phyloP scores from a whole-genome alignment of 768 basidiomycete genomes.

The Vishniacozyma victoriae region DNA sequence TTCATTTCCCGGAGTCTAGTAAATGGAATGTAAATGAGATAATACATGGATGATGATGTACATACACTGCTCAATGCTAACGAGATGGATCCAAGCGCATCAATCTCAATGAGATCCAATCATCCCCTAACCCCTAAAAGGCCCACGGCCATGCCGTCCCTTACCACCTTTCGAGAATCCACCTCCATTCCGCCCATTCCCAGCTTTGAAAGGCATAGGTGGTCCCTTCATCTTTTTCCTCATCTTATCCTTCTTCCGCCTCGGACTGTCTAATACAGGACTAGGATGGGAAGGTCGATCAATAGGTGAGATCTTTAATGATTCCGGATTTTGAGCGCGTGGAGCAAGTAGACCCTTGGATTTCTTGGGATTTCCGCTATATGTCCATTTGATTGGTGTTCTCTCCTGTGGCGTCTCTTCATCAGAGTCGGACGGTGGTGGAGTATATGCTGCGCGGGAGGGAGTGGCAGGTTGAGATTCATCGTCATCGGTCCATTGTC shows the following conservation, averaged over 20 bases:
- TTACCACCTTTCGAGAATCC: neutral
- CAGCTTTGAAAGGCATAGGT: neutral
- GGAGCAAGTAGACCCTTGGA: neutral
- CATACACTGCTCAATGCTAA: neutral
- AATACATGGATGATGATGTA: neutral
- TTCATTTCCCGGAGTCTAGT: neutral
- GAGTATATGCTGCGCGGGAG: neutral
- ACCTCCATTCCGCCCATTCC: neutral
- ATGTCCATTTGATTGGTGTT: constrained; percentile 6
- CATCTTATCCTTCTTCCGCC: constrained; percentile 2
- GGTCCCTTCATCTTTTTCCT: neutral
- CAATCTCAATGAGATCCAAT: too few species aligned
- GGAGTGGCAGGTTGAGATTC: constrained; percentile 3
- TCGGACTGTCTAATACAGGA: neutral
- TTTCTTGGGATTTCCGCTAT: neutral
- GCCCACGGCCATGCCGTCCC: neutral
- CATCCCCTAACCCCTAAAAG: neutral
- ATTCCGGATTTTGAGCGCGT: neutral
- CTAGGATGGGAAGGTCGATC: constrained; percentile 3
- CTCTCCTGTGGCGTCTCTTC: constrained; percentile 4
- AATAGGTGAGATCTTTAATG: constrained; percentile 11
- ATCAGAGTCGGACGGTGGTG: neutral
- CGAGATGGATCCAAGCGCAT: too few species aligned
- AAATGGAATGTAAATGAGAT: neutral
- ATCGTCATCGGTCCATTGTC: constrained; percentile 1